phyloP scores from a whole-genome alignment of 139 green algal genomes.

The Chlorella sp. region DNA sequence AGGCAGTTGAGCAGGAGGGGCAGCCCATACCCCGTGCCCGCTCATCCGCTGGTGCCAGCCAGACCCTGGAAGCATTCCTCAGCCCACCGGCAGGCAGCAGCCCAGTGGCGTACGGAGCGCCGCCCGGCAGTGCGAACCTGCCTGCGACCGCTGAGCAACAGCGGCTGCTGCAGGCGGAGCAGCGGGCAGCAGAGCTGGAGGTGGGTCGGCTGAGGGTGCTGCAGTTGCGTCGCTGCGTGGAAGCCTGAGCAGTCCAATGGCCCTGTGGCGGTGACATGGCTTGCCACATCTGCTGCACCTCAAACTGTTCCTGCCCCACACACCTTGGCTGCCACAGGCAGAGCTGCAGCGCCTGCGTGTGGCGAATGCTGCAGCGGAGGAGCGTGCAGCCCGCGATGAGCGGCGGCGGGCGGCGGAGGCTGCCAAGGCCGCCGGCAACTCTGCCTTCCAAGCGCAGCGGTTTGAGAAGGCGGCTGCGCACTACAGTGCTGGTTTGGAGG shows the following conservation, averaged over 20 bases:
- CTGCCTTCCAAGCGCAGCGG: slow-evolving; percentile 17
- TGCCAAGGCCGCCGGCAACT: slow-evolving; percentile 10
- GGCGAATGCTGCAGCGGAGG: not conserved
- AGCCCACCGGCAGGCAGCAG: not conserved
- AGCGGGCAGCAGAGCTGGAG: slow-evolving; percentile 4
- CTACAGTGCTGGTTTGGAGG: not conserved
- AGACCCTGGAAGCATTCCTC: not conserved
- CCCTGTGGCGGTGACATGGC: not conserved
- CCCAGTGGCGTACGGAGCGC: not conserved
- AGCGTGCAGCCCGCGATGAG: not conserved
- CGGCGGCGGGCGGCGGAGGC: not conserved
- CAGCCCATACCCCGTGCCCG: not conserved
- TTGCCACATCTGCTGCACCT: not conserved
- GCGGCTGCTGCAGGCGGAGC: not conserved
- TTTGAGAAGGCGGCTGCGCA: slow-evolving; percentile 22
- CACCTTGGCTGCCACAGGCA: not conserved
- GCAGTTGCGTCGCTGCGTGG: not conserved
- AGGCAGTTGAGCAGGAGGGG: not conserved
- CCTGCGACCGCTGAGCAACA: not conserved
- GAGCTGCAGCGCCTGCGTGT: slow-evolving; percentile 4
- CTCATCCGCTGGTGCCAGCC: not conserved
- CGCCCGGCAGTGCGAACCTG: not conserved
- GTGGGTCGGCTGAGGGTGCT: not conserved
- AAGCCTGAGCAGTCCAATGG: not conserved
- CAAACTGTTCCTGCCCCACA: not conserved